Base-by-base conservation (phyloP, 1,139 yeast genomes). In the Candida pseudocylindracea region DNA sequence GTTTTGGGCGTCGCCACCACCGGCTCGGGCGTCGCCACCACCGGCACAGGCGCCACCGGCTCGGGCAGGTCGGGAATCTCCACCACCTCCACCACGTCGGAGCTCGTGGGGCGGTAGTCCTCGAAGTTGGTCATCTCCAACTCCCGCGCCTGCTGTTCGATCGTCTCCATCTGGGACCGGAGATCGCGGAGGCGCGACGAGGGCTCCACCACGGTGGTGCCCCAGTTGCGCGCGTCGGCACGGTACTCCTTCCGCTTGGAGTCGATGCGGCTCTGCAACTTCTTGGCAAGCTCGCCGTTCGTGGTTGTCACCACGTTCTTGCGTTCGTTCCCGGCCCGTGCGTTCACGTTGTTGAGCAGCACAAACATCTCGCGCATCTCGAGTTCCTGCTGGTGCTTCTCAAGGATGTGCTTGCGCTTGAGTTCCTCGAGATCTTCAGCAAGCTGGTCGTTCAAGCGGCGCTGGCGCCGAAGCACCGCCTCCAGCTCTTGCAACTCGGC, bases 281-380 rank as follows among this genome's bases (percentile, higher is more conserved):
- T 61, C 36, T 55, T 53, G 20, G 64, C 59, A 38, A 71, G 50
- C 36, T 64, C 61, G 33, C 53, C 55, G 38, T 60, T 60, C 31
- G 49, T 51, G 3, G 65, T 58, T 37, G 52, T 53, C 28, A 58
- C 46, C 34, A 50, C 50, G 7, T 56, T 45, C 32, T 60, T 51
- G 33, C 66, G 51, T 37, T 61, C 58, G 9, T 8, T 9, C 36
- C 62, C 51, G 38, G 51, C 43, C 37, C 54, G 41, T 34, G 48
- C 51, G 33, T 54, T 50, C 7, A 59, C 56, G 37, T 48, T 55
- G 39, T 66, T 66, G 33, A 81, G 53, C 59, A 78, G 63, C 35
- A 85, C 62, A 36, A 80, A 57, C 50, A 88, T 64, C 48, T 85
- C 94, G 36, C 96, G 64, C 63, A 79, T 70, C 50, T 85, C 94